Evolutionary conservation across 441 rosid species (phyloP).

Genomic region (Croton laevigatus): DNA sequence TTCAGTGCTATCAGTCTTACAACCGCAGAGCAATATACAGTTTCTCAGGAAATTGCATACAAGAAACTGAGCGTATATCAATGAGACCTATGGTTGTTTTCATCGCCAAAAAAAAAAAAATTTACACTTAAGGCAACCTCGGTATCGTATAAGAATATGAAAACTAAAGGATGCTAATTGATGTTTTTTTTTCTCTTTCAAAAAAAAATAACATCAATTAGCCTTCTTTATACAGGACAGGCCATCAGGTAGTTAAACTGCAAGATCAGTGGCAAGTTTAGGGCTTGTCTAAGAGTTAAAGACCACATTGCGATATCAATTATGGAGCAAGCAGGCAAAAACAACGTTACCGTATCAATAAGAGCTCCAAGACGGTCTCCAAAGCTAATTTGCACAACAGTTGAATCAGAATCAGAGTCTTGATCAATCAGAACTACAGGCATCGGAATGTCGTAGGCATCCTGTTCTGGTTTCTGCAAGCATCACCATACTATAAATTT

Average conservation of each 20-base stretch:
- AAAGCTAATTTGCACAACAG: conserved; percentile 81
- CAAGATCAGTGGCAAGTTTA: conserved; percentile 1
- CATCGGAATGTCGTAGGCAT: conserved; percentile 54
- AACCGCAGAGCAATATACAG: background rate
- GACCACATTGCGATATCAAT: background rate
- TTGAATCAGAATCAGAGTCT: conserved; percentile 81
- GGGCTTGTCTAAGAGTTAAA: conserved; percentile 6
- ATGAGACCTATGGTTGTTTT: no score
- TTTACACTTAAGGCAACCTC: conserved; percentile 3
- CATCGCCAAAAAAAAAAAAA: background rate
- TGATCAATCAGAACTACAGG: conserved; percentile 81
- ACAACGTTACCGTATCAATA: conserved; percentile 68
- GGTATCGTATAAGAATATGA: background rate
- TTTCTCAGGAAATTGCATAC: background rate
- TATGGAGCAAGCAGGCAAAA: conserved; percentile 3
- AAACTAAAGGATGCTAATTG: background rate
- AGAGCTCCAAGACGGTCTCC: conserved; percentile 98
- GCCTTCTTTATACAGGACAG: background rate
- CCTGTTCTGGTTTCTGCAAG: conserved; percentile 53
- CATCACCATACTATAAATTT: conserved; percentile 28
- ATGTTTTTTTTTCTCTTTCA: no score
- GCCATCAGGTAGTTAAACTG: conserved; percentile 2
- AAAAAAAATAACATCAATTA: background rate
- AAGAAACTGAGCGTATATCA: no score
- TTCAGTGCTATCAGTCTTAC: background rate